phyloP scores from a whole-genome alignment of 805 yeast genomes.

The Candida germanica region DNA sequence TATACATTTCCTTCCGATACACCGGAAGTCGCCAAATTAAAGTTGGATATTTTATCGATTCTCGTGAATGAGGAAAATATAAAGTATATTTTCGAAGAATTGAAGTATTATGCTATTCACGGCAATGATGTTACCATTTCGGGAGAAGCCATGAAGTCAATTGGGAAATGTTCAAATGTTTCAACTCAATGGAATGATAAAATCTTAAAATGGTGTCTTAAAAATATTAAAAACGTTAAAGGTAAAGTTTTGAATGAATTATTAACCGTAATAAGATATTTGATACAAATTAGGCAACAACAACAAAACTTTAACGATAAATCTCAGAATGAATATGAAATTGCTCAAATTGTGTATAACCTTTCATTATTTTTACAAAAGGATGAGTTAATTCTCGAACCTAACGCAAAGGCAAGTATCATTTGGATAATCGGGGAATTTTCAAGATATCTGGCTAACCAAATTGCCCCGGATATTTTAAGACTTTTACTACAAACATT shows the following conservation, averaged over 20 bases:
- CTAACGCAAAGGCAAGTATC: slow-evolving; percentile 72
- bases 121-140: slow-evolving; percentile 20
- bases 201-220: slow-evolving; percentile 63
- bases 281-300: slow-evolving; percentile 57
- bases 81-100: slow-evolving; percentile 52
- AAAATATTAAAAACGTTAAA: slow-evolving; percentile 36
- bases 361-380: slow-evolving; percentile 35
- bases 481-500: slow-evolving; percentile 55
- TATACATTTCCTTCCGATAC: slow-evolving; percentile 57
- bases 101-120: slow-evolving; percentile 48
- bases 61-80: slow-evolving; percentile 55
- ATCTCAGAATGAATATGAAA: slow-evolving; percentile 26
- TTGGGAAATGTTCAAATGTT: slow-evolving; percentile 57
- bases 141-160: slow-evolving; percentile 53
- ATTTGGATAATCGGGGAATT: slow-evolving; percentile 92
- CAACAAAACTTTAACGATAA: slow-evolving; percentile 7
- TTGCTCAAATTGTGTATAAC: slow-evolving; percentile 53
- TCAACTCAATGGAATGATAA: slow-evolving; percentile 48
- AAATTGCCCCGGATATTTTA: slow-evolving; percentile 72
- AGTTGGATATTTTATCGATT: slow-evolving; percentile 58
- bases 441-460: slow-evolving; percentile 32
- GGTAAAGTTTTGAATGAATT: slow-evolving; percentile 55
- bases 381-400: slow-evolving; percentile 19
- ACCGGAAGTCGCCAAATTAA: slow-evolving; percentile 42
- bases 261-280: slow-evolving; percentile 65